Evolutionary conservation across 495 filamentous ascomycete genomes (phyloP).

Genomic region (Penicillium herquei): DNA sequence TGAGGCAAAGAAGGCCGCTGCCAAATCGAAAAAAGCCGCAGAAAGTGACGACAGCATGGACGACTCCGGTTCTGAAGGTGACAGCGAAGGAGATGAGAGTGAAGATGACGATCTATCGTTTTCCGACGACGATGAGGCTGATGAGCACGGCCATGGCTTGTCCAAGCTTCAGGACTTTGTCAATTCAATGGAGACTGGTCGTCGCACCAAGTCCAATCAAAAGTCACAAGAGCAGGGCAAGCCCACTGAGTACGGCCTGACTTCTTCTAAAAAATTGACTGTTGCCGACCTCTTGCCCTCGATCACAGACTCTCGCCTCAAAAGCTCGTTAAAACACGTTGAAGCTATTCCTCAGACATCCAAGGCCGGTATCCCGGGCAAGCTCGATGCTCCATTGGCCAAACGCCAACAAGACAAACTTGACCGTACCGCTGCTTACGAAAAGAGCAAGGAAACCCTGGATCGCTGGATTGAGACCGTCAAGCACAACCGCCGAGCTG

Average conservation of each 20-base stretch:
- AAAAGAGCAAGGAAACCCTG: slow-evolving; percentile 87
- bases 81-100: slow-evolving; percentile 50
- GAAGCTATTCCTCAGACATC: slow-evolving; percentile 45
- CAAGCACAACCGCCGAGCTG: slow-evolving; percentile 86
- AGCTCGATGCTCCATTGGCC: slow-evolving; percentile 79
- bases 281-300: slow-evolving; percentile 72
- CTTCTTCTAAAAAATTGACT: slow-evolving; percentile 69
- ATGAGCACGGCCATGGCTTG: slow-evolving; percentile 57
- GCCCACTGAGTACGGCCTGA: slow-evolving; percentile 58
- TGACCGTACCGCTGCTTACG: slow-evolving; percentile 80
- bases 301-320: slow-evolving; percentile 71
- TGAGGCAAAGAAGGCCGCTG: slow-evolving; percentile 28
- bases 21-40: slow-evolving; percentile 32
- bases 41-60: slow-evolving; percentile 33
- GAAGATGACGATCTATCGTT: slow-evolving; percentile 48
- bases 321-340: slow-evolving; percentile 73
- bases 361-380: slow-evolving; percentile 57
- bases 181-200: slow-evolving; percentile 56
- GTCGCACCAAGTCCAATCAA: slow-evolving; percentile 27
- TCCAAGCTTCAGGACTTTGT: slow-evolving; percentile 69
- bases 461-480: slow-evolving; percentile 92
- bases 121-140: slow-evolving; percentile 58
- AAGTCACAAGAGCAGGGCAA: slow-evolving; percentile 49
- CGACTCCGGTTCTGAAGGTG: slow-evolving; percentile 34
- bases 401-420: slow-evolving; percentile 88